Conservation (phyloP, 305 asterid genomes). For the Nicotiana rustica region DNA sequence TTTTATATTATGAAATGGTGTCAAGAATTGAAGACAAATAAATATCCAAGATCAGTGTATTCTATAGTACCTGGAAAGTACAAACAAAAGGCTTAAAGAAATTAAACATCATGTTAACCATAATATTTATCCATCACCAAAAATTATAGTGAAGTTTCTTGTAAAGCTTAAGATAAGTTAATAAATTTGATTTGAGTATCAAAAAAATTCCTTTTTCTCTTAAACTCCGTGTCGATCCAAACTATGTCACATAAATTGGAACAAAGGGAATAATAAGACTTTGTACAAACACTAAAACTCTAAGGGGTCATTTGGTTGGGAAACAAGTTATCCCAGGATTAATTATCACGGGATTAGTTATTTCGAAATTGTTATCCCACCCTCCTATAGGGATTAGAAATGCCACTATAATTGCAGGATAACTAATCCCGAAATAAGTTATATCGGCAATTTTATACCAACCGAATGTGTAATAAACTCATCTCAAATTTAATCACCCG, state of each 20-base stretch:
- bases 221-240: no score
- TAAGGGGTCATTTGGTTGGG: no score
- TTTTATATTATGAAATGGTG: not conserved
- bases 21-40: not conserved
- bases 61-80: not conserved
- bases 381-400: no score
- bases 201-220: not conserved
- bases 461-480: no score
- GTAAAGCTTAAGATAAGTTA: not conserved
- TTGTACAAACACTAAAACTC: not conserved
- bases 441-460: no score
- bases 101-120: constrained; percentile 2
- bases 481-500: no score
- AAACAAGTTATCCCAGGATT: no score
- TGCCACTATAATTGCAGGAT: no score
- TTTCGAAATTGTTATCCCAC: no score
- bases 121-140: not conserved
- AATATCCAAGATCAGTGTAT: not conserved
- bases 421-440: no score
- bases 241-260: no score
- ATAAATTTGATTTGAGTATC: not conserved
- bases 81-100: not conserved
- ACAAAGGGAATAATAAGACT: not conserved
- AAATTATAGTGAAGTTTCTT: not conserved
- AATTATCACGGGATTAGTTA: no score